phyloP scores from a whole-genome alignment of 495 filamentous ascomycete species.

The Podospora appendiculata region DNA sequence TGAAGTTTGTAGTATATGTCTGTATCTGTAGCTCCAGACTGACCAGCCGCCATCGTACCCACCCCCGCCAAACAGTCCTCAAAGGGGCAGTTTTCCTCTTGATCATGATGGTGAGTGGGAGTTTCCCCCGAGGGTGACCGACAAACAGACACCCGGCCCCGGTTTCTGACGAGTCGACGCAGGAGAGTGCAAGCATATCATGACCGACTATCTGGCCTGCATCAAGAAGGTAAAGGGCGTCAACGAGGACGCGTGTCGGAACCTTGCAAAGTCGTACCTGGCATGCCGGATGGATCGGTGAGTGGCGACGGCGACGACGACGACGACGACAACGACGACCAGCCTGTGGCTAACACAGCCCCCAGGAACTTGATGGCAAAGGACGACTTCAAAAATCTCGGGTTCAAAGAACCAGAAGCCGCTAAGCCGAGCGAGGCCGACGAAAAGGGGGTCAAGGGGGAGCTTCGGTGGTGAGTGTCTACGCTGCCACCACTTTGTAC shows the following conservation, averaged over 20 bases:
- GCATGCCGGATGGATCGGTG: slow-evolving; percentile 92
- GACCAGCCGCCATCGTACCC: too few relatives aligned
- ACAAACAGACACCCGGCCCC: too few relatives aligned
- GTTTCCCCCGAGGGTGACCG: not conserved
- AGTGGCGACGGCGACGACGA: not conserved
- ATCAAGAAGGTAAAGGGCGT: slow-evolving; percentile 72
- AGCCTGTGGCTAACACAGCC: slow-evolving; percentile 18
- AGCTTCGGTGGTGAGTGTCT: slow-evolving; percentile 33
- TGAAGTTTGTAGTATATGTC: too few relatives aligned
- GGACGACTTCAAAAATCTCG: slow-evolving; percentile 88
- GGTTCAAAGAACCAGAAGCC: slow-evolving; percentile 42
- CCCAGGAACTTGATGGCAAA: slow-evolving; percentile 87
- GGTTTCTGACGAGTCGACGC: not conserved
- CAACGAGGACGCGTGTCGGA: slow-evolving; percentile 78
- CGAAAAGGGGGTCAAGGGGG: slow-evolving; percentile 34
- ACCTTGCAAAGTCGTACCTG: slow-evolving; percentile 80
- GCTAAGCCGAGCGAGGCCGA: slow-evolving; percentile 3
- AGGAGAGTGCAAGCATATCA: slow-evolving; percentile 92
- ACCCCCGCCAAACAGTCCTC: slow-evolving; percentile 49
- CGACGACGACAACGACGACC: too few relatives aligned
- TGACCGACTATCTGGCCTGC: slow-evolving; percentile 75
- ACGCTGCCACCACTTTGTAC: not conserved
- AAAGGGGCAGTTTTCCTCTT: slow-evolving; percentile 92
- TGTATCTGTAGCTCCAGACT: too few relatives aligned
- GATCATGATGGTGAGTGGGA: slow-evolving; percentile 75